Evolutionary conservation across 208 protist genomes (phyloP), one percentile per base, ranked within the genome.

Genomic region (Leishmania braziliensis): DNA sequence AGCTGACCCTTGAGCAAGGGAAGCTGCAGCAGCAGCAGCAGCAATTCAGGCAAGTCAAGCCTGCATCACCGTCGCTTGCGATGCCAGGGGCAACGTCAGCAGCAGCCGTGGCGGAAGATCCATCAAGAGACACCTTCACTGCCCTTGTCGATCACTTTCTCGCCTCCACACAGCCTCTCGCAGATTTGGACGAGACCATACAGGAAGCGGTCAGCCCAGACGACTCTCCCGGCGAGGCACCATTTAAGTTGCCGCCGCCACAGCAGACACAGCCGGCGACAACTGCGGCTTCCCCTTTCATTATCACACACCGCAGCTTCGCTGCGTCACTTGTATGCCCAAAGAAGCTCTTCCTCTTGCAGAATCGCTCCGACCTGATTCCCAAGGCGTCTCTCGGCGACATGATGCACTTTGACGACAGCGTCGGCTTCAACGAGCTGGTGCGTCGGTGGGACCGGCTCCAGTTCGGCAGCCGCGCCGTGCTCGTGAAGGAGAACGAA

Each of bases 401-500:
- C 18, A 88, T 91, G 26, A 89, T 96, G 58, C 90, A 88, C 86
- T 85, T 95, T 50, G 93, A 97, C 60, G 95, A 97, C 86, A 87
- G 83, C n/a, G 95, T 88, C n/a, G 88, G 91, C 62, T 97, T 97
- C 81, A 95, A 94, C 80, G 95, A 97, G 85, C 92, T 97, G 3
- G 93, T 91, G 16, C 89, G 93, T 74, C 89, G 92, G 39, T 97
- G 93, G 92, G 95, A 97, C 81, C 87, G 95, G 1, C 86, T 96
- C 72, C 93, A 96, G 88, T 96, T 96, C 78, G 93, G 93, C 69
- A 97, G 93, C 81, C 90, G 91, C 62, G 95, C 95, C 14, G 72
- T 94, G 50, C 78, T 95, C 20, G 89, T 97, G 63, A 81, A 82
- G 53, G 91, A 95, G 58, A 81, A 43, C 51, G 78, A 95, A 75